Evolutionary conservation across 495 filamentous ascomycete species (phyloP).

Genomic region (Trichoderma orchidacearum): DNA sequence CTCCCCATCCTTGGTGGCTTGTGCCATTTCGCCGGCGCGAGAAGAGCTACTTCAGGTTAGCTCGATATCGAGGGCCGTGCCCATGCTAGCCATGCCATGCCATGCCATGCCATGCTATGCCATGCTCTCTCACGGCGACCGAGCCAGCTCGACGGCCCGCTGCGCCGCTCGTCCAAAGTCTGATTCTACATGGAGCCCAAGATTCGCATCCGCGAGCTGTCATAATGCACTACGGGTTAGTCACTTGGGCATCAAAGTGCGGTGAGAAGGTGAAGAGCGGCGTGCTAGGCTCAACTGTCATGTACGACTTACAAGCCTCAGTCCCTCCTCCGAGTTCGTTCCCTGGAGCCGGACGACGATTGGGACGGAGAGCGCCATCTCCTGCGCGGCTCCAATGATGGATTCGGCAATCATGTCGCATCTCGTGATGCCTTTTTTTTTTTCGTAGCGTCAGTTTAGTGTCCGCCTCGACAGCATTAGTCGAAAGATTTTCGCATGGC

Average conservation of each 20-base stretch:
- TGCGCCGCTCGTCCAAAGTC: not conserved
- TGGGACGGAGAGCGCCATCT: constrained; percentile 51
- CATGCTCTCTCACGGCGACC: not conserved
- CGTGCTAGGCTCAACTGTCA: not conserved
- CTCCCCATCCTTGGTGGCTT: not conserved
- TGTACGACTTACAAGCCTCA: constrained; percentile 46
- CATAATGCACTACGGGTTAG: not conserved
- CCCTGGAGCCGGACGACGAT: constrained; percentile 77
- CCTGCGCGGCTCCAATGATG: constrained; percentile 62
- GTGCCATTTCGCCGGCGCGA: not conserved
- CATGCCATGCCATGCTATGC: no score
- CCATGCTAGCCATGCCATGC: no score
- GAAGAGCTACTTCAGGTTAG: no score
- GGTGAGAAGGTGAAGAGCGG: not conserved
- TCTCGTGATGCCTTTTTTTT: constrained; percentile 2
- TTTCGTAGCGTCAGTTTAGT: constrained; percentile 46
- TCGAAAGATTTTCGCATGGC: not conserved
- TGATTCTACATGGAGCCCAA: constrained; percentile 1
- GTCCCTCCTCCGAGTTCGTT: constrained; percentile 66
- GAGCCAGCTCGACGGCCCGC: not conserved
- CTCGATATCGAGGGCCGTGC: no score
- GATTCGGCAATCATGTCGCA: constrained; percentile 80
- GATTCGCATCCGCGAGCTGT: constrained; percentile 1
- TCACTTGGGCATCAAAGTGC: not conserved
- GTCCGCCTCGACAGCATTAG: not conserved